Base-by-base conservation (phyloP, 176 grass and related monocot species). In the Cymbopogon citratus region DNA sequence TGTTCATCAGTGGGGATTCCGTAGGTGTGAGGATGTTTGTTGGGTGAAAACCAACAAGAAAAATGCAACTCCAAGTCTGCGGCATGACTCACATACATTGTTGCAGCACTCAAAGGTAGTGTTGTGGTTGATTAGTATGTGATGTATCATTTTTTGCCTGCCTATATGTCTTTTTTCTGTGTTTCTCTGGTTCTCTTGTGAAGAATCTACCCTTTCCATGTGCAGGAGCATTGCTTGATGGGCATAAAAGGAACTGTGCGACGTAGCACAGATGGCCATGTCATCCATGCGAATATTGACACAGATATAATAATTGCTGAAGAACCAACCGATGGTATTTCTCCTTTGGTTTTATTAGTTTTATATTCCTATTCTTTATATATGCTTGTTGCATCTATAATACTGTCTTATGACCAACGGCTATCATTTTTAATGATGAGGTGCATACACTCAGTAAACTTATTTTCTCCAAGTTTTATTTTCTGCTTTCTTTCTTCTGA, bases 191-290 rank as follows among this genome's bases (percentile, higher is more conserved):
- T 43, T 75, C 41, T 73, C 36, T 68, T 75, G 39, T 82, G 82
- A 87, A 87, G 68, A 71, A 64, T 74, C 14, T 48, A 44, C 36
- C 24, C 78, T 85, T 85, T 82, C n/a, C 26, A 80, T 84, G 69
- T 74, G n/a, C 70, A 98, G 96, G 96, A 98, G 76, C 96, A 98
- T 83, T 95, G 96, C 59, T 91, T 98, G 84, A 98, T 98, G 96
- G 96, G 96, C 75, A 98, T 98, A 89, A 98, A 95, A 90, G 96
- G 96, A 78, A 98, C 96, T 14, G 96, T 98, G 54, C 92, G 92
- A 29, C 92, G 96, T 73, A 98, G 96, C 89, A 95, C 96, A 27
- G 96, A 98, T 82, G 96, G 96, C 2, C 96, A 98, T 76, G 92
- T 98, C 73, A 98, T 98, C 64, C 96, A 98, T 57, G 96, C 96